Percentiles rank a stretch among this genome's conserved stretches.
Evolutionary conservation across 1,139 yeast species (phyloP).

Genomic region (Eremothecium sinecaudum): DNA sequence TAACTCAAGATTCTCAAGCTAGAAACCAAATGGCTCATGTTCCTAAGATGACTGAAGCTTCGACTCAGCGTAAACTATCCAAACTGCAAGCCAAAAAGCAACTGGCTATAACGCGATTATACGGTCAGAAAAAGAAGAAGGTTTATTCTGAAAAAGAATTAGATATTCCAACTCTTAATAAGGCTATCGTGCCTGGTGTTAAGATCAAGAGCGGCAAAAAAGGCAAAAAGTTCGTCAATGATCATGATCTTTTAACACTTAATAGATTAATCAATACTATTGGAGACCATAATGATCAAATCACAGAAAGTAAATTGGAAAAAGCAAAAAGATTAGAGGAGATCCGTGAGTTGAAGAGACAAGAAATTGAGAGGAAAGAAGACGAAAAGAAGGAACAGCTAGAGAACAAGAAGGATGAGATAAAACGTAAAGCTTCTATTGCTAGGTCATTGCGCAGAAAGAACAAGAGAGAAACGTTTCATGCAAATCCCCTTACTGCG

Average conservation of each 20-base stretch:
- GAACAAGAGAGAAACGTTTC: too few species aligned
- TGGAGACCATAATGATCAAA: conserved; percentile 70
- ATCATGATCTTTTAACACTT: conserved; percentile 54
- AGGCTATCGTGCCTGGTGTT: conserved; percentile 79
- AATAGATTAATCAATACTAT: conserved; percentile 67
- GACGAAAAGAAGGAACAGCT: conserved; percentile 56
- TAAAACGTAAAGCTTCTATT: conserved; percentile 57
- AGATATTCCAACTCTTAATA: conserved; percentile 68
- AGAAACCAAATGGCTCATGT: conserved; percentile 52
- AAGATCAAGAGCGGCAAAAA: conserved; percentile 73
- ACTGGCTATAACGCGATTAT: conserved; percentile 52
- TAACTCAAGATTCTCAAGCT: conserved; percentile 53
- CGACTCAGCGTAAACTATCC: conserved; percentile 42
- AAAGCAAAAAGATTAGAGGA: conserved; percentile 83
- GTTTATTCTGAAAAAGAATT: conserved; percentile 70
- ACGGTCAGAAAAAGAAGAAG: conserved; percentile 51
- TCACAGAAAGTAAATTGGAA: conserved; percentile 85
- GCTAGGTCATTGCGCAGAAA: conserved; percentile 66
- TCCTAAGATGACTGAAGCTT: conserved; percentile 58
- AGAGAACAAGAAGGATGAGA: conserved; percentile 68
- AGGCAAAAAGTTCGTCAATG: conserved; percentile 82
- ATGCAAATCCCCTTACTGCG: too few species aligned
- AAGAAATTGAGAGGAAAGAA: conserved; percentile 81
- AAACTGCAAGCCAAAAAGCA: conserved; percentile 54
- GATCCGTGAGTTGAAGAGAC: conserved; percentile 73